Evolutionary conservation across 2,329 filamentous ascomycete genomes (phyloP).

Genomic region (Proliferodiscus dingleyae): DNA sequence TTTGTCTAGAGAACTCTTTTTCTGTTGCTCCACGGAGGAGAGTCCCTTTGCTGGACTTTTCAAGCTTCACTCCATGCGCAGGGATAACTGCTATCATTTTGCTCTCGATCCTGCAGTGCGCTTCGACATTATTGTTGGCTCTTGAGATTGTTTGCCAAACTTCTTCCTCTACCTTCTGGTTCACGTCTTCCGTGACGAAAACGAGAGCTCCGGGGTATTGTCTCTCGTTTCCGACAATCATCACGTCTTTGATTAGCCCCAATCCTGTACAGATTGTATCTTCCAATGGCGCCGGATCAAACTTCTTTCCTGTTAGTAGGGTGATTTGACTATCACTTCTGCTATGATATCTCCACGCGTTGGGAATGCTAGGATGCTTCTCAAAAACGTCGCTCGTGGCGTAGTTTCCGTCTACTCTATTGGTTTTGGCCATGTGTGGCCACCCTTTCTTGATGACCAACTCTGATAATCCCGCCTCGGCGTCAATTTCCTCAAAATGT

Average conservation of each 20-base stretch:
- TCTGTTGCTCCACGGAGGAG: slow-evolving; percentile 49
- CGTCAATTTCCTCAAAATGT: slow-evolving; percentile 42
- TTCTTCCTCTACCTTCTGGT: slow-evolving; percentile 35
- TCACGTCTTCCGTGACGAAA: slow-evolving; percentile 36
- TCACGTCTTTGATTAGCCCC: slow-evolving; percentile 44
- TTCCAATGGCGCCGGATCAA: slow-evolving; percentile 60
- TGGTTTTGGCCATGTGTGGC: slow-evolving; percentile 56
- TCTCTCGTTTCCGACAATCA: slow-evolving; percentile 57
- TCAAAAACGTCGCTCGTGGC: slow-evolving; percentile 60
- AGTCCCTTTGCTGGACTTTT: slow-evolving; percentile 61
- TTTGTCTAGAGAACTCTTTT: slow-evolving; percentile 41
- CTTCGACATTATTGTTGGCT: slow-evolving; percentile 45
- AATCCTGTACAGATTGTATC: slow-evolving; percentile 43
- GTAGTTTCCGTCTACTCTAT: slow-evolving; percentile 55
- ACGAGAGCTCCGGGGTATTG: slow-evolving; percentile 53
- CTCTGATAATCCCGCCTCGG: slow-evolving; percentile 40
- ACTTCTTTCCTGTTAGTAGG: slow-evolving; percentile 63
- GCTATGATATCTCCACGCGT: slow-evolving; percentile 59
- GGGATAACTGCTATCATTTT: slow-evolving; percentile 44
- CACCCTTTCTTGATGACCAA: slow-evolving; percentile 51
- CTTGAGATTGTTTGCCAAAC: slow-evolving; percentile 41
- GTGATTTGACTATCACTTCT: slow-evolving; percentile 58
- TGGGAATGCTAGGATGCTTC: slow-evolving; percentile 43
- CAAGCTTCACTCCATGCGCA: slow-evolving; percentile 31
- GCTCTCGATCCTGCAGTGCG: slow-evolving; percentile 45